These are phyloP conservation scores for Fomitopsis schrenkii DNA, from an alignment of 1,284 basidiomycete genomes.

Conservation along the genomic window DNA sequence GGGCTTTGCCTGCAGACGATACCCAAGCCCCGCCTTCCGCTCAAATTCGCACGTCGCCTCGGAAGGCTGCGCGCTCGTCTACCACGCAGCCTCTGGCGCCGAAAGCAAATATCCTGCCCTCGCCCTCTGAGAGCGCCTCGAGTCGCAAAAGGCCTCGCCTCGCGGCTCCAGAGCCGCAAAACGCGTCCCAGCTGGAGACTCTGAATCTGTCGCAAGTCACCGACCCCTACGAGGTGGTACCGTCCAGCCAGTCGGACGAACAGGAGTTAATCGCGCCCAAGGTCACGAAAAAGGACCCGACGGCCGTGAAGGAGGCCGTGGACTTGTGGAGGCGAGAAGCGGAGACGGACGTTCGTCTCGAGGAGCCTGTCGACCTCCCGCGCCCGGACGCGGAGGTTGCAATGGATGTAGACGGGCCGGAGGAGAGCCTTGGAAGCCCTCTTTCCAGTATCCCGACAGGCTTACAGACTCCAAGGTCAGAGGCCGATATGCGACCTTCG, in stretches of 20 bases:
- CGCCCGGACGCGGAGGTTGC: background rate
- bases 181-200: slow-evolving; percentile 3
- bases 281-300: slow-evolving; percentile 20
- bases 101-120: slow-evolving; percentile 8
- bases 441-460: background rate
- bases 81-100: background rate
- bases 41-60: background rate
- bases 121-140: background rate
- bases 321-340: slow-evolving; percentile 37
- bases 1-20: slow-evolving; percentile 1
- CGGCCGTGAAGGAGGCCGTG: slow-evolving; percentile 35
- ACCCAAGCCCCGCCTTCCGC: background rate
- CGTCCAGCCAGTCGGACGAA: slow-evolving; percentile 71
- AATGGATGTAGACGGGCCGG: slow-evolving; percentile 24
- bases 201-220: background rate
- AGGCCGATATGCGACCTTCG: background rate
- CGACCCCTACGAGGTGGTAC: slow-evolving; percentile 34
- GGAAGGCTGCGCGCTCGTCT: background rate
- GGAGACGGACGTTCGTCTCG: slow-evolving; percentile 4
- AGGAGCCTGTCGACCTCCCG: background rate
- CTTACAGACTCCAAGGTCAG: background rate
- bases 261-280: slow-evolving; percentile 41
- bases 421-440: background rate
- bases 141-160: slow-evolving; percentile 13
- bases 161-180: slow-evolving; percentile 10